phyloP scores from a whole-genome alignment of 768 basidiomycete genomes.

The Lepiota subincarnata region DNA sequence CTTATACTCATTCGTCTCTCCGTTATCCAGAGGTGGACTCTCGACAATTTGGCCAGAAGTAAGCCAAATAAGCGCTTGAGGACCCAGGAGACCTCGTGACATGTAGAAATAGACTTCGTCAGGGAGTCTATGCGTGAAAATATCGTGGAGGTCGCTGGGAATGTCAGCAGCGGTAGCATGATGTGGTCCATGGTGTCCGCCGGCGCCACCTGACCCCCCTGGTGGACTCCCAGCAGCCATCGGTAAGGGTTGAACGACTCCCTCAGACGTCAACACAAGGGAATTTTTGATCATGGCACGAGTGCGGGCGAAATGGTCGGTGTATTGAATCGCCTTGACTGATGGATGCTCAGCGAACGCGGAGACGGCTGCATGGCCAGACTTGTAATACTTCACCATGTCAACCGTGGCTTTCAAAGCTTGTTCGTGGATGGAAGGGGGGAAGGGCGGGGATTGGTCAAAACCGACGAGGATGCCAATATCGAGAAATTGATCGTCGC shows the following conservation, averaged over 20 bases:
- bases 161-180: conserved; percentile 84
- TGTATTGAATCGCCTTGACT: conserved; percentile 76
- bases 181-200: conserved; percentile 55
- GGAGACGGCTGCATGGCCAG: conserved; percentile 75
- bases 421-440: conserved; percentile 76
- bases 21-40: conserved; percentile 87
- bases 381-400: conserved; percentile 90
- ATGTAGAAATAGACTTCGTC: conserved; percentile 97
- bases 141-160: conserved; percentile 86
- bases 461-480: conserved; percentile 89
- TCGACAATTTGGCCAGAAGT: conserved; percentile 83
- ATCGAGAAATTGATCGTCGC: conserved; percentile 92
- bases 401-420: conserved; percentile 84
- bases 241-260: conserved; percentile 74
- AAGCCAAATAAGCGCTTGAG: conserved; percentile 93
- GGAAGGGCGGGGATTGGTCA: conserved; percentile 75
- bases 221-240: conserved; percentile 55
- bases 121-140: conserved; percentile 91
- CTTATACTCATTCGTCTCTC: conserved; percentile 91
- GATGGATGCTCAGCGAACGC: conserved; percentile 77
- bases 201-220: conserved; percentile 27
- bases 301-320: conserved; percentile 84
- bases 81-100: conserved; percentile 84
- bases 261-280: conserved; percentile 85
- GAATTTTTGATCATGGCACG: conserved; percentile 91